These are phyloP conservation scores for Myotisia sp. DNA, from an alignment of 2,329 filamentous ascomycete species.

Conservation along the genomic window DNA sequence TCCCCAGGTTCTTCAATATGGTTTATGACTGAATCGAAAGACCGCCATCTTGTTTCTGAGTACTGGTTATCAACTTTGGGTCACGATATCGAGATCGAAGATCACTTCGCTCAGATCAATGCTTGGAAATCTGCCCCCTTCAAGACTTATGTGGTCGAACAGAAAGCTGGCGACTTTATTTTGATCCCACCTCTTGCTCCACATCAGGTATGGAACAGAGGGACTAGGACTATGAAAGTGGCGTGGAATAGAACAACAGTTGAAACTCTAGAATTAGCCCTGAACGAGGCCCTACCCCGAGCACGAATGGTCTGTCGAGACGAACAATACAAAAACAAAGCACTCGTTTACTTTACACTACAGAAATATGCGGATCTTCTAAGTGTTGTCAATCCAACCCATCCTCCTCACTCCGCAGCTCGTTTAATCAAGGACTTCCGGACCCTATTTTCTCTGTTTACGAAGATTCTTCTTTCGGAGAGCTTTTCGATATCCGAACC, in stretches of 20 bases:
- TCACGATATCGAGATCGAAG: constrained; percentile 92
- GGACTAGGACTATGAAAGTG: constrained; percentile 90
- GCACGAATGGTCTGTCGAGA: constrained; percentile 86
- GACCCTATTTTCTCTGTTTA: constrained; percentile 62
- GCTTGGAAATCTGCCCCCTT: constrained; percentile 94
- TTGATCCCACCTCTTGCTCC: constrained; percentile 83
- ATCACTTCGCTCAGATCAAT: constrained; percentile 89
- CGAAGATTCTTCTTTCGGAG: constrained; percentile 67
- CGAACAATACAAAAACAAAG: constrained; percentile 98
- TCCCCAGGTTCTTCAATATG: constrained; percentile 82
- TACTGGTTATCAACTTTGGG: constrained; percentile 88
- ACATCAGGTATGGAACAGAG: constrained; percentile 96
- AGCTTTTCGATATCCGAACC: constrained; percentile 59
- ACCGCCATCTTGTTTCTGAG: constrained; percentile 76
- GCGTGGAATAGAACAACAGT: constrained; percentile 94
- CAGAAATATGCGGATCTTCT: constrained; percentile 56
- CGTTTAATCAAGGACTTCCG: constrained; percentile 69
- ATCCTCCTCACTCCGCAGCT: constrained; percentile 44
- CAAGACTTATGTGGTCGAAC: constrained; percentile 82
- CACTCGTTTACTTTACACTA: constrained; percentile 79
- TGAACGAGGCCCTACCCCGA: constrained; percentile 76
- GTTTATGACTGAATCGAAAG: constrained; percentile 97
- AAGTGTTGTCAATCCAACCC: too few species aligned
- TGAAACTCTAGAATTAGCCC: constrained; percentile 73
- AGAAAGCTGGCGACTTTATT: constrained; percentile 81